phyloP scores from a whole-genome alignment of 768 basidiomycete genomes.

The Rhizopogon vesiculosus region DNA sequence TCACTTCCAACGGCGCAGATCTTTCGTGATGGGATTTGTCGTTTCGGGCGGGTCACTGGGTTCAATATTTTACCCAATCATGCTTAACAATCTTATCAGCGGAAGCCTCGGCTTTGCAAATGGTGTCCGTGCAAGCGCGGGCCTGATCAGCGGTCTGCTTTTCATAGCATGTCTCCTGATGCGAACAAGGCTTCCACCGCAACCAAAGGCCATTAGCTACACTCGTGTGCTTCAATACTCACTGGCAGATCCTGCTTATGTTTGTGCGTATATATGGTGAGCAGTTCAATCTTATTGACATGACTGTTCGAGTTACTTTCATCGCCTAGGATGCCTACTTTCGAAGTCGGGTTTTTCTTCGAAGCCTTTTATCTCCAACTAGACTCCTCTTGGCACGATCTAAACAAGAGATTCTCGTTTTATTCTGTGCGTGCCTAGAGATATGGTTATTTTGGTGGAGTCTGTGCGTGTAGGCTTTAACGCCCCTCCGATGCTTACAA shows the following conservation, averaged over 20 bases:
- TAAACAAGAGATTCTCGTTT: conserved; percentile 43
- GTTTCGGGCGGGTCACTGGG: conserved; percentile 33
- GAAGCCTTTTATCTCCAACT: conserved; percentile 58
- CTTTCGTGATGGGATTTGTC: conserved; percentile 41
- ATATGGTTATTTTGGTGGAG: conserved; percentile 42
- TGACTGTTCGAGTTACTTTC: background rate
- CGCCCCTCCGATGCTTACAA: background rate
- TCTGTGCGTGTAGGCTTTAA: conserved; percentile 2
- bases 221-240: conserved; percentile 12
- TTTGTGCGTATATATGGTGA: conserved; percentile 20
- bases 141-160: conserved; percentile 32
- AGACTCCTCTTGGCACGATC: conserved; percentile 44
- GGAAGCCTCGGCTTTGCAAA: conserved; percentile 31
- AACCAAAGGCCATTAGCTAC: conserved; percentile 9
- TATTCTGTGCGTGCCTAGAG: conserved; percentile 38
- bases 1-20: conserved; percentile 36
- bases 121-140: conserved; percentile 42
- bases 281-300: background rate
- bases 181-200: conserved; percentile 34
- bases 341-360: conserved; percentile 38
- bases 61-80: conserved; percentile 16
- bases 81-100: conserved; percentile 23
- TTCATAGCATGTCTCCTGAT: conserved; percentile 28
- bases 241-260: conserved; percentile 16
- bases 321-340: conserved; percentile 8